Evolutionary conservation across 192 early-diverging fungal genomes (phyloP).

Genomic region (Umbelopsis isabellina): DNA sequence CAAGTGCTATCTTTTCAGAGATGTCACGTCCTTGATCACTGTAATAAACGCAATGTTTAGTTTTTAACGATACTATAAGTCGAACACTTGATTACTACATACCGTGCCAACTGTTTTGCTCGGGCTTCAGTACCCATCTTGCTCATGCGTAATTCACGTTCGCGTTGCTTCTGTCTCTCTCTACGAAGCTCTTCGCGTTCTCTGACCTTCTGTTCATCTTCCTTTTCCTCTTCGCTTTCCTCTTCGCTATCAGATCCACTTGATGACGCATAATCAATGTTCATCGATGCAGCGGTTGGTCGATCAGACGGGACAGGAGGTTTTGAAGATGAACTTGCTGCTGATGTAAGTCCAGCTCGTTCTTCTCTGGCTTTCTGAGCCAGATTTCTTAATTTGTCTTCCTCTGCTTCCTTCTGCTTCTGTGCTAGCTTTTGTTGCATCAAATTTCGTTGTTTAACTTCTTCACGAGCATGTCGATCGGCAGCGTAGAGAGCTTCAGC

Average conservation of each 20-base stretch:
- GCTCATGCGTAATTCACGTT: slow-evolving; percentile 83
- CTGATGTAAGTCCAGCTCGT: slow-evolving; percentile 43
- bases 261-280: slow-evolving; percentile 39
- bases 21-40: slow-evolving; percentile 89
- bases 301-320: slow-evolving; percentile 28
- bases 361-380: slow-evolving; percentile 97
- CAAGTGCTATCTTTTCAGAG: slow-evolving; percentile 98
- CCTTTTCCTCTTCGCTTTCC: slow-evolving; percentile 47
- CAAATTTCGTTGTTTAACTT: slow-evolving; percentile 88
- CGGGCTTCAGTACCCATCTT: slow-evolving; percentile 89
- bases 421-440: slow-evolving; percentile 91
- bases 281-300: slow-evolving; percentile 39
- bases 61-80: slow-evolving; percentile 18
- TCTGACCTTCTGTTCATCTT: slow-evolving; percentile 62
- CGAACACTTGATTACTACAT: slow-evolving; percentile 25
- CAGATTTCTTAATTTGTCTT: slow-evolving; percentile 83
- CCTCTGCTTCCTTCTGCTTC: slow-evolving; percentile 94
- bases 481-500: slow-evolving; percentile 93
- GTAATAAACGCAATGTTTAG: not conserved
- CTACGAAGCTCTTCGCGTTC: slow-evolving; percentile 89
- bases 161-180: slow-evolving; percentile 82
- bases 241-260: slow-evolving; percentile 32
- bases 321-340: slow-evolving; percentile 23
- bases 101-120: slow-evolving; percentile 74
- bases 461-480: slow-evolving; percentile 91